phyloP scores from a whole-genome alignment of 768 basidiomycete genomes.

The Boletales sp. region DNA sequence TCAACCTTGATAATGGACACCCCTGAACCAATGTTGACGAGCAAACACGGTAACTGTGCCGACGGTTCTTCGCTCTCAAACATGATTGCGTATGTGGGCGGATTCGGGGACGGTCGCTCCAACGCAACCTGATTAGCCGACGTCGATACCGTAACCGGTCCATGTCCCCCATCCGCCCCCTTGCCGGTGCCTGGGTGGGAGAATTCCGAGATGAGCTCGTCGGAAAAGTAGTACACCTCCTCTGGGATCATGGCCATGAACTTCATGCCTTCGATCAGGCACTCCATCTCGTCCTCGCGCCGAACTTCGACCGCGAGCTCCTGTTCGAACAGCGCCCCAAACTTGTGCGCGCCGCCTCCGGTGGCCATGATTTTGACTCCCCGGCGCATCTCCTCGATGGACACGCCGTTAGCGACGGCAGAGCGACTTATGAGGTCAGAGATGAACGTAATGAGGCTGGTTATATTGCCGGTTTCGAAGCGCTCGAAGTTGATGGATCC shows the following conservation, averaged over 20 bases:
- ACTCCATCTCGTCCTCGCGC: slow-evolving; percentile 98
- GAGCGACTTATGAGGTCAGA: slow-evolving; percentile 82
- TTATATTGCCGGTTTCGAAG: slow-evolving; percentile 89
- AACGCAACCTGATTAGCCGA: slow-evolving; percentile 32
- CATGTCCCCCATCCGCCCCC: slow-evolving; percentile 6
- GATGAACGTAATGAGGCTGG: slow-evolving; percentile 83
- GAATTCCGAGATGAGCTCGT: slow-evolving; percentile 82
- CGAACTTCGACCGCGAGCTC: slow-evolving; percentile 81
- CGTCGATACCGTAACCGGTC: slow-evolving; percentile 5
- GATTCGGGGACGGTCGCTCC: slow-evolving; percentile 86
- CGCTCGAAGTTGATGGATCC: slow-evolving; percentile 97
- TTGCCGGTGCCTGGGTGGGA: slow-evolving; percentile 34
- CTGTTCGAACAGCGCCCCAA: slow-evolving; percentile 75
- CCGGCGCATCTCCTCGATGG: slow-evolving; percentile 85
- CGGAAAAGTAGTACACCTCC: slow-evolving; percentile 98
- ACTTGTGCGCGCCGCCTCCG: slow-evolving; percentile 94
- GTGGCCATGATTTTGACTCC: slow-evolving; percentile 98
- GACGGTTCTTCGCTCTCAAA: slow-evolving; percentile 78
- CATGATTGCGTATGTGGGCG: slow-evolving; percentile 83
- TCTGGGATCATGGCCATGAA: slow-evolving; percentile 95
- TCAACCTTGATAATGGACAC: slow-evolving; percentile 98
- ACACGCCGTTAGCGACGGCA: slow-evolving; percentile 80
- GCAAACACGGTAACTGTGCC: slow-evolving; percentile 89
- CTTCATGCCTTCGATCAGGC: slow-evolving; percentile 91
- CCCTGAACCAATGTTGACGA: slow-evolving; percentile 98